phyloP scores from a whole-genome alignment of 1,284 basidiomycete genomes.

The Farysia itapuensis region DNA sequence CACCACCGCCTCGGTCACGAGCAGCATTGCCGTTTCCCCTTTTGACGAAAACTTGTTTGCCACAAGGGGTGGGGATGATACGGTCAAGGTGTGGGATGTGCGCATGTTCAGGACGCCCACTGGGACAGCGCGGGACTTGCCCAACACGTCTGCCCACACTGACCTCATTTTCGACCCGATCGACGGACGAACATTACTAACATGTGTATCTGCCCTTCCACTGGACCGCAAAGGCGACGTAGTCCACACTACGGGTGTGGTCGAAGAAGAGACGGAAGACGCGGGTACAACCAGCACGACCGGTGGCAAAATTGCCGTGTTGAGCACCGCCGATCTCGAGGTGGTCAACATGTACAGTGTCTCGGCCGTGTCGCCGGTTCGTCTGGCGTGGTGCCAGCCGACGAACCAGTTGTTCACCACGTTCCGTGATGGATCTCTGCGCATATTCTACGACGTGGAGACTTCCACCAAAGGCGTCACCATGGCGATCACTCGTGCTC shows the following conservation, averaged over 20 bases:
- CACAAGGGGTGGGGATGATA: conserved; percentile 87
- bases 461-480: conserved; percentile 89
- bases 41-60: conserved; percentile 75
- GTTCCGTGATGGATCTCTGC: conserved; percentile 69
- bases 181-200: conserved; percentile 81
- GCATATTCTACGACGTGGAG: conserved; percentile 84
- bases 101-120: conserved; percentile 84
- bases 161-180: conserved; percentile 86
- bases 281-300: background rate
- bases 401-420: conserved; percentile 55
- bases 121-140: conserved; percentile 67
- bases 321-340: conserved; percentile 14
- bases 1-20: conserved; percentile 76
- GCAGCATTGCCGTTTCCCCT: conserved; percentile 78
- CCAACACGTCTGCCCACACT: conserved; percentile 83
- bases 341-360: conserved; percentile 2
- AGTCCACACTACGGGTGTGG: background rate
- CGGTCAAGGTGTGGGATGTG: conserved; percentile 93
- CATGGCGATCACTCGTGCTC: conserved; percentile 68
- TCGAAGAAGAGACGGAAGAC: background rate
- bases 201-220: conserved; percentile 64
- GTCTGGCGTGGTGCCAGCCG: conserved; percentile 27
- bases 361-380: conserved; percentile 8
- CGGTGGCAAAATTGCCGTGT: conserved; percentile 29
- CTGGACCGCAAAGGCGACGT: background rate